phyloP scores from a whole-genome alignment of 371 early-diverging fungal genomes.

The Saksenaea oblongispora region DNA sequence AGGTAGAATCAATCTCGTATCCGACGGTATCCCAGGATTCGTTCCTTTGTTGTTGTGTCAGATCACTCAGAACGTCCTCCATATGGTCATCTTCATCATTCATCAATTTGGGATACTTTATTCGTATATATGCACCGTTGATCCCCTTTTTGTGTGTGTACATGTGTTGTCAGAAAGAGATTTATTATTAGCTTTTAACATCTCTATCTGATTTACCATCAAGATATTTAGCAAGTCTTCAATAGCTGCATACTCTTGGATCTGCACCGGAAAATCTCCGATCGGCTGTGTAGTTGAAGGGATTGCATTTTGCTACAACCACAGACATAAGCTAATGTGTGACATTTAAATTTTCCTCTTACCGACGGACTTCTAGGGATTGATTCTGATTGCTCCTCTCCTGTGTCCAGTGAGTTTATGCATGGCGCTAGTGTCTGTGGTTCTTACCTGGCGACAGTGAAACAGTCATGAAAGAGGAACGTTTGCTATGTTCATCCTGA shows the following conservation, averaged over 20 bases:
- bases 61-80: constrained; percentile 21
- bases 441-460: background rate
- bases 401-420: background rate
- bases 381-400: background rate
- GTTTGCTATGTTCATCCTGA: constrained; percentile 9
- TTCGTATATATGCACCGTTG: constrained; percentile 74
- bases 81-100: constrained; percentile 27
- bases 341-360: background rate
- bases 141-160: constrained; percentile 61
- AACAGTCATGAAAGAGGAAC: background rate
- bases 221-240: constrained; percentile 89
- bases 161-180: background rate
- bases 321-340: background rate
- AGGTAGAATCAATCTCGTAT: constrained; percentile 50
- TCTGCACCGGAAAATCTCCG: constrained; percentile 32
- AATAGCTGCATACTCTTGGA: constrained; percentile 83
- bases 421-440: background rate
- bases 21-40: constrained; percentile 30
- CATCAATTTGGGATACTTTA: constrained; percentile 30
- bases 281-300: constrained; percentile 12
- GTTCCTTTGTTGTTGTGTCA: constrained; percentile 19
- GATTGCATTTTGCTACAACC: background rate
- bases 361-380: background rate
- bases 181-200: background rate
- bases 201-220: constrained; percentile 54